Base-by-base conservation (phyloP, 176 grass and related monocot species). In the Bonia amplexicaulis region DNA sequence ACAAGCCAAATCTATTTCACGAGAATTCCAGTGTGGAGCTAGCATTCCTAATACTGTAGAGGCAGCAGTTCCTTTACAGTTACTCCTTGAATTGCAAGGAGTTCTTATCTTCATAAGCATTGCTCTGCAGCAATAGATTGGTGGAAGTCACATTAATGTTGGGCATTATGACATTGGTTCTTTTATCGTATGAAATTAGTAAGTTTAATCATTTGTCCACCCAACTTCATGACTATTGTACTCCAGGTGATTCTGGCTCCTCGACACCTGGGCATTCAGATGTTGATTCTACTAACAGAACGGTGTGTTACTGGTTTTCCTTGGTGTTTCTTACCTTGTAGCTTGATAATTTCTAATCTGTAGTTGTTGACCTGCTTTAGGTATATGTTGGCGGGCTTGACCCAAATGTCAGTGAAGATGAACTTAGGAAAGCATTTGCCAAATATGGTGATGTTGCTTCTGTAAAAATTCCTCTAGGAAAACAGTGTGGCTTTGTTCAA, bases 401-500 rank as follows among this genome's bases (percentile, higher is more conserved):
- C 78, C 85, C 87, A 37, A 94, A 91, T 82, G 93, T 90, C 31
- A 89, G 80, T 75, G 96, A 95, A 80, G 93, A 95, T 66, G 96
- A 98, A 68, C 93, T 95, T 41, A 92, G 87, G 77, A 88, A 95
- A 88, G 71, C 85, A 65, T 98, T 95, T 68, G 85, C 91, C 84
- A 92, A 95, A 79, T 98, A 93, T 84, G 96, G 93, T 22, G 96
- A 95, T 39, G 92, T 98, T 74, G 85, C 89, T 79, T 93, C 96
- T 74, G 93, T 98, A 57, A 98, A 98, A 91, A 94, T 98, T 84
- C 96, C 96, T 82, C 62, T 90, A 78, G 93, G 96, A 76, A 98
- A 98, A 85, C 96, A 93, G 68, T 98, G 93, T 83, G 96, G 96
- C 53, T 98, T 98, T 87, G 93, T 95, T 85, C 96, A 98, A 71